These are phyloP conservation scores for Ceratocystis alfenasii DNA, from an alignment of 2,329 filamentous ascomycete species.

Conservation along the genomic window DNA sequence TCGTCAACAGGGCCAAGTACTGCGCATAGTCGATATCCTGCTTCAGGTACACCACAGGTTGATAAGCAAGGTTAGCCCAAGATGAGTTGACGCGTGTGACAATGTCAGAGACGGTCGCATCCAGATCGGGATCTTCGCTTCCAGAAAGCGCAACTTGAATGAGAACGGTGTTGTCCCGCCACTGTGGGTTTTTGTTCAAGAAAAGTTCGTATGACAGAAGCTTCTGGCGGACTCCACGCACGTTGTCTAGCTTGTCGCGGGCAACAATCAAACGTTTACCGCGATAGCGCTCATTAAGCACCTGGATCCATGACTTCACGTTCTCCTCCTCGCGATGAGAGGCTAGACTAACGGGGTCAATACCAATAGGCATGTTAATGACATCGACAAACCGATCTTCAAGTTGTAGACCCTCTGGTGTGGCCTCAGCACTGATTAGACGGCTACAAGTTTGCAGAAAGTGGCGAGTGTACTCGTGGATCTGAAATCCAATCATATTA, in stretches of 20 bases:
- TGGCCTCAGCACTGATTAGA: slow-evolving; percentile 79
- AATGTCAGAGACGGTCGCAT: slow-evolving; percentile 82
- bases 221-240: slow-evolving; percentile 88
- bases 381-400: slow-evolving; percentile 92
- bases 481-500: slow-evolving; percentile 88
- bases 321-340: slow-evolving; percentile 58
- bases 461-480: slow-evolving; percentile 81
- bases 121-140: slow-evolving; percentile 75
- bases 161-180: slow-evolving; percentile 74
- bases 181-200: slow-evolving; percentile 84
- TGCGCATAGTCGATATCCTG: slow-evolving; percentile 89
- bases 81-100: slow-evolving; percentile 87
- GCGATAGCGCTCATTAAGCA: slow-evolving; percentile 71
- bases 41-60: slow-evolving; percentile 84
- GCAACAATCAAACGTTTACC: slow-evolving; percentile 86
- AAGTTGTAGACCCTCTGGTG: slow-evolving; percentile 73
- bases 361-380: slow-evolving; percentile 73
- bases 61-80: slow-evolving; percentile 81
- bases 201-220: slow-evolving; percentile 85
- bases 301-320: slow-evolving; percentile 66
- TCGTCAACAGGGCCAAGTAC: slow-evolving; percentile 80
- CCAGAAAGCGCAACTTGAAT: slow-evolving; percentile 90
- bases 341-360: slow-evolving; percentile 67
- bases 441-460: slow-evolving; percentile 94
- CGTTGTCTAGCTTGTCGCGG: slow-evolving; percentile 84